Evolutionary conservation across 176 grass and related monocot species (phyloP).

Genomic region (Luzula sylvatica): DNA sequence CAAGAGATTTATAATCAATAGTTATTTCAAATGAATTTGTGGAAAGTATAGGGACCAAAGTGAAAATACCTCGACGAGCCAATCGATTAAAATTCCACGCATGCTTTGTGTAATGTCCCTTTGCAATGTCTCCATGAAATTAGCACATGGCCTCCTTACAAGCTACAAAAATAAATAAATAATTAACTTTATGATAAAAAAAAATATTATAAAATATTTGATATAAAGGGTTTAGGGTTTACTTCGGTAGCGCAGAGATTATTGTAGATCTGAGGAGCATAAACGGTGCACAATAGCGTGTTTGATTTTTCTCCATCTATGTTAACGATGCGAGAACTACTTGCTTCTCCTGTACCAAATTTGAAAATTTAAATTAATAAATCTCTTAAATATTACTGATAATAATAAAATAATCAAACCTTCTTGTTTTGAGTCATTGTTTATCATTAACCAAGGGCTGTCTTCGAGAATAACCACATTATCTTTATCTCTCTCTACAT

Average conservation of each 20-base stretch:
- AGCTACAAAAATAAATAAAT: not conserved
- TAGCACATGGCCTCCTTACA: slow-evolving; percentile 16
- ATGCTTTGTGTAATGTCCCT: slow-evolving; percentile 21
- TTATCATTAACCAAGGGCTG: slow-evolving; percentile 1
- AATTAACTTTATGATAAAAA: slow-evolving; percentile 3
- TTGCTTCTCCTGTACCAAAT: slow-evolving; percentile 4
- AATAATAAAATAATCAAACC: not conserved
- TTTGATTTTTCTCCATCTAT: slow-evolving; percentile 17
- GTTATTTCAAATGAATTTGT: not conserved
- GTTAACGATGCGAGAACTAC: slow-evolving; percentile 13
- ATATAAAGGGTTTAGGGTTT: not conserved
- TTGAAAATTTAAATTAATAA: not conserved
- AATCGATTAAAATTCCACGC: slow-evolving; percentile 58
- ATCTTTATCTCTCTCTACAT: slow-evolving; percentile 8
- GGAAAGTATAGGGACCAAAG: too few relatives aligned
- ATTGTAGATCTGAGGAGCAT: slow-evolving; percentile 16
- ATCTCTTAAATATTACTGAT: too few relatives aligned
- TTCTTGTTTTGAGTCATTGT: not conserved
- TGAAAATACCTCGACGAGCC: slow-evolving; percentile 52
- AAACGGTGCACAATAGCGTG: slow-evolving; percentile 10
- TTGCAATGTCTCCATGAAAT: slow-evolving; percentile 19
- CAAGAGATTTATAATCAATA: slow-evolving; percentile 17
- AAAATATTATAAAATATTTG: not conserved
- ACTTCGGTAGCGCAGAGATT: slow-evolving; percentile 17
- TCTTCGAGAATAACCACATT: not conserved